These are phyloP conservation scores for Aspergillus cavernicola DNA, from an alignment of 495 filamentous ascomycete species.

Conservation along the genomic window DNA sequence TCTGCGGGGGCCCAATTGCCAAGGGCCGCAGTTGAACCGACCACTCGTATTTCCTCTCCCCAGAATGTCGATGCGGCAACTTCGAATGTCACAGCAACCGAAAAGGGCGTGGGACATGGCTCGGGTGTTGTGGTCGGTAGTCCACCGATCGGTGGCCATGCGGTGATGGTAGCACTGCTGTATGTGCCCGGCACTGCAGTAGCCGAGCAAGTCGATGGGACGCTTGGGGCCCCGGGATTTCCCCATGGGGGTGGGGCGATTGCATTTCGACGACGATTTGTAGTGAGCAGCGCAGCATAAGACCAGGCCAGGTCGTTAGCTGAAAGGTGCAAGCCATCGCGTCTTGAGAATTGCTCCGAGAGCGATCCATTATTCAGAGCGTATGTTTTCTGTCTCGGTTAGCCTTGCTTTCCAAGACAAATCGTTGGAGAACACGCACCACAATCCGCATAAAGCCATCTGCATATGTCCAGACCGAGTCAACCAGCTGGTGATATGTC, in stretches of 20 bases:
- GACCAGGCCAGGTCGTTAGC: slow-evolving; percentile 55
- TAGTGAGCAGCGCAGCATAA: slow-evolving; percentile 48
- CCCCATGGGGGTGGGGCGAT: slow-evolving; percentile 53
- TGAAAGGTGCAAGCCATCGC: slow-evolving; percentile 48
- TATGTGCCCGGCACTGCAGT: slow-evolving; percentile 58
- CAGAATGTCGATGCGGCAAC: slow-evolving; percentile 49
- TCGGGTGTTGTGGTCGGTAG: slow-evolving; percentile 14
- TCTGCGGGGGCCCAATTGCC: slow-evolving; percentile 53
- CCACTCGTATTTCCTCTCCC: slow-evolving; percentile 58
- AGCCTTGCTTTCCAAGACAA: background rate
- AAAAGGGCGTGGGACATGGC: slow-evolving; percentile 39
- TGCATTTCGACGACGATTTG: slow-evolving; percentile 45
- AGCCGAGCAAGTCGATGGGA: slow-evolving; percentile 51
- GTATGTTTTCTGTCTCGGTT: slow-evolving; percentile 38
- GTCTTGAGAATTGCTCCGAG: slow-evolving; percentile 57
- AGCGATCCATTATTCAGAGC: slow-evolving; percentile 49
- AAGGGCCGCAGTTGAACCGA: slow-evolving; percentile 51
- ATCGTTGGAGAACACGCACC: slow-evolving; percentile 15
- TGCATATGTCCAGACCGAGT: slow-evolving; percentile 57
- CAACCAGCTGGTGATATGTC: slow-evolving; percentile 48
- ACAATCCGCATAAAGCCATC: slow-evolving; percentile 60
- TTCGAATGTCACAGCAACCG: slow-evolving; percentile 59
- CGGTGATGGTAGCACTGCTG: slow-evolving; percentile 47
- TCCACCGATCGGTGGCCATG: slow-evolving; percentile 44
- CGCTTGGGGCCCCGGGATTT: slow-evolving; percentile 46